phyloP scores from a whole-genome alignment of 805 yeast genomes.

The Zygosaccharomyces rouxii region DNA sequence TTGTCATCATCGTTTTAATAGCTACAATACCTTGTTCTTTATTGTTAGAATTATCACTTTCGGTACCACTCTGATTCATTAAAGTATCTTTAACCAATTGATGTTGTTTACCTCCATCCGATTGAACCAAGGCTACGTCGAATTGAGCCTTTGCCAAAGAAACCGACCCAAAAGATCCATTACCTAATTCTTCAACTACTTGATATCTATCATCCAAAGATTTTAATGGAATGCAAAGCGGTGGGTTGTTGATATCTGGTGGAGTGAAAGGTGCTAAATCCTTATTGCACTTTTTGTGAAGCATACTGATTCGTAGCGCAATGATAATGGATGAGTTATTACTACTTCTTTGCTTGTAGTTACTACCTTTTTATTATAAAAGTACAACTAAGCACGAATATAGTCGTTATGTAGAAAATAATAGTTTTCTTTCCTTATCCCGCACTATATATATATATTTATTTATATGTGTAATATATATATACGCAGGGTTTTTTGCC shows the following conservation, averaged over 20 bases:
- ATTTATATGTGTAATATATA: not conserved
- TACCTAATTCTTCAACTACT: conserved; percentile 53
- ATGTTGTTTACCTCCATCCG: conserved; percentile 2
- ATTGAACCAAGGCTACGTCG: conserved; percentile 16
- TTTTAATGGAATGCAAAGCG: conserved; percentile 42
- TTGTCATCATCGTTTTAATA: conserved; percentile 69
- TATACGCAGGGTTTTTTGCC: not conserved
- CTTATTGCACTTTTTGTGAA: conserved; percentile 14
- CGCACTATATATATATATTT: not conserved
- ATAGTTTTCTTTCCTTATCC: not conserved
- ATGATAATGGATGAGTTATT: not conserved
- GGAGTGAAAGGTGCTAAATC: conserved; percentile 28
- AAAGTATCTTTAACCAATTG: conserved; percentile 39
- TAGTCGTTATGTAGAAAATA: not conserved
- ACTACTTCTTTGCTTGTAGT: not conserved
- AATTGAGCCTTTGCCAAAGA: conserved; percentile 50
- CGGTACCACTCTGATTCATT: conserved; percentile 37
- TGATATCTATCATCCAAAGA: conserved; percentile 44
- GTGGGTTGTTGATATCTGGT: conserved; percentile 39
- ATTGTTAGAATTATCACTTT: conserved; percentile 33
- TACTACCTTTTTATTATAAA: not conserved
- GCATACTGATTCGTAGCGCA: conserved; percentile 1
- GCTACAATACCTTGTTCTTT: conserved; percentile 55
- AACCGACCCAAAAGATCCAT: conserved; percentile 74
- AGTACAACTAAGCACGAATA: not conserved